phyloP scores from a whole-genome alignment of 2,329 filamentous ascomycete species.

The Didymellaceae sp. region DNA sequence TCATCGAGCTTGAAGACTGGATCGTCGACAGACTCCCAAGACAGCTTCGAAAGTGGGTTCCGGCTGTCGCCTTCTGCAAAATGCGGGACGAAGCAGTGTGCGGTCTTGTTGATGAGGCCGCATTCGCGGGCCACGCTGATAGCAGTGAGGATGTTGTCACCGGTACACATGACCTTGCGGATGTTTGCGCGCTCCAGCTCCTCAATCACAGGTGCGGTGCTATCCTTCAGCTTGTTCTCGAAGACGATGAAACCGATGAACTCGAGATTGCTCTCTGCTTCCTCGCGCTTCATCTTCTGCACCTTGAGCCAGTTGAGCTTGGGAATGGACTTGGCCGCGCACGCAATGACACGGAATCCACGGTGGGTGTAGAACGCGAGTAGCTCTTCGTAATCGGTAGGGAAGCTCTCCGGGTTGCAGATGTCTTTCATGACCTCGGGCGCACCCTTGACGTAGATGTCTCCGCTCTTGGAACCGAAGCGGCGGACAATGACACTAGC shows the following conservation, averaged over 20 bases:
- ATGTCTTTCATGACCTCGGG: constrained; percentile 97
- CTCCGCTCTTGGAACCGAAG: constrained; percentile 82
- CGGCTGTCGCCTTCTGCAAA: constrained; percentile 80
- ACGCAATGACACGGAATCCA: constrained; percentile 95
- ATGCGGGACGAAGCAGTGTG: constrained; percentile 91
- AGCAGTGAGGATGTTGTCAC: constrained; percentile 96
- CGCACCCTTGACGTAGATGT: constrained; percentile 94
- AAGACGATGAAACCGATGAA: constrained; percentile 98
- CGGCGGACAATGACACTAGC: constrained; percentile 92
- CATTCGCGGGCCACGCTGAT: constrained; percentile 95
- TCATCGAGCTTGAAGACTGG: constrained; percentile 77
- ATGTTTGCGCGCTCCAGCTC: constrained; percentile 86
- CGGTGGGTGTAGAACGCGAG: constrained; percentile 91
- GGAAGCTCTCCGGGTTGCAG: constrained; percentile 82
- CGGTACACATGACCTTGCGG: constrained; percentile 92
- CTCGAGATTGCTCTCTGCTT: constrained; percentile 82
- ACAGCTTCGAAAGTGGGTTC: constrained; percentile 74
- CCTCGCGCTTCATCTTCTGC: constrained; percentile 87
- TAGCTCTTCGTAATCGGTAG: constrained; percentile 86
- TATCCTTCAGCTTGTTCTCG: constrained; percentile 96
- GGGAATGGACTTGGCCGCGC: constrained; percentile 84
- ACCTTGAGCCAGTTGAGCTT: constrained; percentile 93
- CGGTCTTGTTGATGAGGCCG: constrained; percentile 76
- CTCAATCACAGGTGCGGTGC: constrained; percentile 78
- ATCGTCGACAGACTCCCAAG: constrained; percentile 97